Evolutionary conservation across 2,329 filamentous ascomycete genomes (phyloP), one percentile per base, ranked within the genome.

Genomic region (Aspergillus ochraceus): DNA sequence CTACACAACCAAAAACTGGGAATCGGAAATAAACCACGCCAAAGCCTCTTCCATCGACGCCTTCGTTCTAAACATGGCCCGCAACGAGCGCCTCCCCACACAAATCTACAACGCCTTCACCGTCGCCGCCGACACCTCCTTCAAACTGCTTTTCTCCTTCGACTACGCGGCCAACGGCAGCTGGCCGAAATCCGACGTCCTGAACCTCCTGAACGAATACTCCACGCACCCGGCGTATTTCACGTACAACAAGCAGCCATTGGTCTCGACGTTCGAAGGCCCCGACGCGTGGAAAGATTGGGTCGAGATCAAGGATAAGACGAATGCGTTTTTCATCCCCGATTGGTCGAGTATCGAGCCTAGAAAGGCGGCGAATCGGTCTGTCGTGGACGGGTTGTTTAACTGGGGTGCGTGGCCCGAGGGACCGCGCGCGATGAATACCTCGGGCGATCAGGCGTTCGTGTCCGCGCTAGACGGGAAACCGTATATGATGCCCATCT

Each of bases 401-500:
- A 76, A 69, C 56, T 80, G 77, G 78, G 72, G 74, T 46, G 78
- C 78, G 49, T 80, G 78, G 79, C 74, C 77, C 0, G 65, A 62
- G n/a, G 71, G 72, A 3, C 71, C 74, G 49, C 60, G 70, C 9
- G 76, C 76, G 45, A 76, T 74, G 67, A 72, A 70, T 2, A 71
- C 69, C 42, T 66, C 71, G 0, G 66, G 57, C 12, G 77, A 81
- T 51, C 65, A 74, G 45, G 67, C 68, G 2, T 84, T 78, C 68
- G 76, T 77, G 63, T 55, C 64, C 5, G 69, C 67, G 5, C 60
- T 77, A 1, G 57, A 65, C 2, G 68, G 66, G 5, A 80, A 78
- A 65, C 67, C 71, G 1, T 80, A 76, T 59, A 83, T 84, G 80
- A 83, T 82, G 80, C 77, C 82, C 2, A 79, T 85, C 4, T 82